phyloP scores from a whole-genome alignment of 176 grass and related monocot species.

The Carex littledalei region DNA sequence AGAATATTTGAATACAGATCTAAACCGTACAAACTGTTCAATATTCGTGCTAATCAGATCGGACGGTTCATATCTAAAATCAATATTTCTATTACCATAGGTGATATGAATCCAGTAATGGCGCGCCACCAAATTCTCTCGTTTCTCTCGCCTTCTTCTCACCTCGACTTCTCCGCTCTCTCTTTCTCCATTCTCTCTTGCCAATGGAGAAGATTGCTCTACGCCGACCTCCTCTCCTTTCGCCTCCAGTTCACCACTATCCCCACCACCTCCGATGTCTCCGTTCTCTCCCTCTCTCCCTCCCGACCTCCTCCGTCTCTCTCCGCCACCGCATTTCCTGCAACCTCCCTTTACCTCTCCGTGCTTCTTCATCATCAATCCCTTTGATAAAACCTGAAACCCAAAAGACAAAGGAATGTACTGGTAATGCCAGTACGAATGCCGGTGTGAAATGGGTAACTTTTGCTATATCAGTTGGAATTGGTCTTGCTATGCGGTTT shows the following conservation, averaged over 20 bases:
- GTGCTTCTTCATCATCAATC: slow-evolving; percentile 6
- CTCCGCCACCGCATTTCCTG: neutral
- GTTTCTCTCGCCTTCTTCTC: neutral
- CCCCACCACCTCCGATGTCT: neutral
- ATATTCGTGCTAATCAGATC: too few relatives aligned
- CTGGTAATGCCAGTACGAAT: neutral
- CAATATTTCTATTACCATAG: too few relatives aligned
- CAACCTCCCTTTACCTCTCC: neutral
- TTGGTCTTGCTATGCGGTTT: slow-evolving; percentile 57
- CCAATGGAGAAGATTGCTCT: slow-evolving; percentile 16
- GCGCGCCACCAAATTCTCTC: too few relatives aligned
- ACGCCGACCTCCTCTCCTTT: neutral
- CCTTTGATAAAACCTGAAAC: neutral
- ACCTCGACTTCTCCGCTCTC: slow-evolving; percentile 19
- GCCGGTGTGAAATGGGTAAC: slow-evolving; percentile 44
- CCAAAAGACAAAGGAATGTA: neutral
- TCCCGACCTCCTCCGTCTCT: neutral
- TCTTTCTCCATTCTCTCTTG: neutral
- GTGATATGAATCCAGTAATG: too few relatives aligned
- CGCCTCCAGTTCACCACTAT: neutral
- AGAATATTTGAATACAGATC: too few relatives aligned
- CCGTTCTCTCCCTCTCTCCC: neutral
- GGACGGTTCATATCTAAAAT: too few relatives aligned
- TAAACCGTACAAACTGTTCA: too few relatives aligned
- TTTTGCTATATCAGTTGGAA: slow-evolving; percentile 42